A percentile compares a stretch with the other conserved stretches of the same genome.
These are phyloP conservation scores for Leccinum fallax DNA, from an alignment of 1,284 basidiomycete species.

Conservation along the genomic window DNA sequence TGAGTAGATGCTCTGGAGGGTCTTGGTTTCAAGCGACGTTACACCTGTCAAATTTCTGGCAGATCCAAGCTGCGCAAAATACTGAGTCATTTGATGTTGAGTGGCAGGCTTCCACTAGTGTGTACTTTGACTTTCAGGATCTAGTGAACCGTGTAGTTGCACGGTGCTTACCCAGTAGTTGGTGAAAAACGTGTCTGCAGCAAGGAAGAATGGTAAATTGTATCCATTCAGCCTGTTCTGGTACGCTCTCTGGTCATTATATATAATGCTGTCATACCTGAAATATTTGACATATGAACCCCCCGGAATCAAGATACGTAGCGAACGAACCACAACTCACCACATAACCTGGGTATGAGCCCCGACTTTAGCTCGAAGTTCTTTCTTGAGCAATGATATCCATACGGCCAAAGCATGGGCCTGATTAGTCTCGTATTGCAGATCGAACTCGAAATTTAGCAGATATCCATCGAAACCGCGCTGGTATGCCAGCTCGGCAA, in stretches of 20 bases:
- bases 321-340: conserved; percentile 39
- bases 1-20: conserved; percentile 59
- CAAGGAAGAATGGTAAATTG: conserved; percentile 77
- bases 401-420: conserved; percentile 67
- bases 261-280: conserved; percentile 83
- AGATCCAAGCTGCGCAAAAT: conserved; percentile 52
- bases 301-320: neutral
- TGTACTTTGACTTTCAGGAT: neutral
- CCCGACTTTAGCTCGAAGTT: conserved; percentile 61
- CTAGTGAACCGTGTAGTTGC: neutral
- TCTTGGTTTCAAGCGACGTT: conserved; percentile 40
- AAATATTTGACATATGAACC: conserved; percentile 1
- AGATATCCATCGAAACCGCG: conserved; percentile 84
- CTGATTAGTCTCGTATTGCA: conserved; percentile 59
- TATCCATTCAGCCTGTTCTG: conserved; percentile 73
- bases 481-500: conserved; percentile 72
- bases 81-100: conserved; percentile 54
- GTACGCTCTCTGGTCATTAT: conserved; percentile 67
- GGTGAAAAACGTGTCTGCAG: conserved; percentile 72
- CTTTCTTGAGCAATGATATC: conserved; percentile 64
- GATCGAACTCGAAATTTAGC: conserved; percentile 73
- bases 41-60: conserved; percentile 8
- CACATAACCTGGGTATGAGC: conserved; percentile 67
- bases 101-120: conserved; percentile 60
- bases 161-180: conserved; percentile 70